Base-by-base conservation (phyloP, 2,329 filamentous ascomycete species). In the Lomentospora prolificans region DNA sequence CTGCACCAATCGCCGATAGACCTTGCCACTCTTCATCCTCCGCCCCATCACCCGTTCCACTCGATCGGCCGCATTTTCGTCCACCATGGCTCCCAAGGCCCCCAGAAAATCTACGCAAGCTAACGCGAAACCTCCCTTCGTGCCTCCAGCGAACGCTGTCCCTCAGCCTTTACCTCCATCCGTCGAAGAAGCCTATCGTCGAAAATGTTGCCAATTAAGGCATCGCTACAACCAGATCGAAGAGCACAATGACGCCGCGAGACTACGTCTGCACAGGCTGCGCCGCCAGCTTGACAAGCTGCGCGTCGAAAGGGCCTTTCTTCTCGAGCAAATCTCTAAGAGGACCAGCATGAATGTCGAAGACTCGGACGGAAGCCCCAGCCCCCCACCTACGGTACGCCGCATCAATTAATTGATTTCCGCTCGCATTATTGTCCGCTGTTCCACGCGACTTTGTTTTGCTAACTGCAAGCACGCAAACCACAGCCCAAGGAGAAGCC, bases 171-270 rank as follows among this genome's bases (percentile, higher is more conserved):
- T 87, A 3, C 90, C 92, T 19, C 92, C 94, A 14, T 95, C 90
- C 14, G 90, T 97, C 60, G 92, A 99, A 72, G 87, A 92, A 68
- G 91, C 92, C 53, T 99, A 97, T 72, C 90, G 94, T 65, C 84
- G 89, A 61, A 97, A 99, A 82, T 97, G 92, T 70, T 90, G 96
- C 67, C 88, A 95, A 64, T 81, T 99, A 22, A 95, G 95, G 73
- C 87, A 89, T 64, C 87, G 94, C 59, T 89, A 94, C 60, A 87
- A 85, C 68, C 91, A 96, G 69, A 89, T 97, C 64, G 91, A 97
- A 69, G 85, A 90, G 58, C 86, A 90, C 66, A 96, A 96, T 69
- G 90, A 96, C 64, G 81, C 87, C 57, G 86, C 89, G 50, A 83
- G 89, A 55, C 75, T 89, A 55, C 87, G 90, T 53, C 87, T 96